phyloP scores from a whole-genome alignment of 306 rosid species.

The Quercus mongolica region DNA sequence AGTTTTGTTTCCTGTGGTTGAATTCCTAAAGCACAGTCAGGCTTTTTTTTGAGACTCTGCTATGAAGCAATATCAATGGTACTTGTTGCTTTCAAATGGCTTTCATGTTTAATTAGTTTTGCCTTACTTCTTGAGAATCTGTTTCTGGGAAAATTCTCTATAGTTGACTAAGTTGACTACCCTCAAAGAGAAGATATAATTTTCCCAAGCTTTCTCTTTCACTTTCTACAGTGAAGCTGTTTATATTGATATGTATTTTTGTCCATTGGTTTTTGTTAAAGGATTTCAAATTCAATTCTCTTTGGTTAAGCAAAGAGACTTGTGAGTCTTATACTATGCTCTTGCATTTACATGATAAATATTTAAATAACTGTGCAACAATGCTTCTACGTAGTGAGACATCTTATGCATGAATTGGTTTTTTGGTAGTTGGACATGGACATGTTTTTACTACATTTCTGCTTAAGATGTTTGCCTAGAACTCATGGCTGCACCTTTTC shows the following conservation, averaged over 20 bases:
- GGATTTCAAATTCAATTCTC: conserved; percentile 20
- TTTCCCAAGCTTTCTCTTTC: conserved; percentile 18
- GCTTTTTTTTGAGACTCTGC: too few species aligned
- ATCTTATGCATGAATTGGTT: too few species aligned
- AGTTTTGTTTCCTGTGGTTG: too few species aligned
- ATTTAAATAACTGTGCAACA: too few species aligned
- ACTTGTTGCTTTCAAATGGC: background rate
- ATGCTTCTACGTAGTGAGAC: too few species aligned
- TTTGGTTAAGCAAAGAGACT: background rate
- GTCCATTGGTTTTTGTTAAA: background rate
- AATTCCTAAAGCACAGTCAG: too few species aligned
- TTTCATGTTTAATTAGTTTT: conserved; percentile 1
- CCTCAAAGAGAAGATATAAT: background rate
- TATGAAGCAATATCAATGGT: background rate
- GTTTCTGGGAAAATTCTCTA: conserved; percentile 13
- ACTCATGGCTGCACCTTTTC: too few species aligned
- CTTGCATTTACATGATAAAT: too few species aligned
- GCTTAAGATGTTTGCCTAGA: too few species aligned
- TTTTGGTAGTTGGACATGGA: too few species aligned
- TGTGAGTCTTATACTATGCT: background rate
- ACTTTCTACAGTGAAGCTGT: background rate
- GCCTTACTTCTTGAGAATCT: background rate
- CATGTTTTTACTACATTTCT: too few species aligned
- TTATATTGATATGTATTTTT: background rate
- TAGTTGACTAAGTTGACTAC: conserved; percentile 41